Percentiles rank a stretch among this genome's conserved stretches.
Evolutionary conservation across 176 grass and related monocot species (phyloP).

Genomic region (Tillandsia fasciculata): DNA sequence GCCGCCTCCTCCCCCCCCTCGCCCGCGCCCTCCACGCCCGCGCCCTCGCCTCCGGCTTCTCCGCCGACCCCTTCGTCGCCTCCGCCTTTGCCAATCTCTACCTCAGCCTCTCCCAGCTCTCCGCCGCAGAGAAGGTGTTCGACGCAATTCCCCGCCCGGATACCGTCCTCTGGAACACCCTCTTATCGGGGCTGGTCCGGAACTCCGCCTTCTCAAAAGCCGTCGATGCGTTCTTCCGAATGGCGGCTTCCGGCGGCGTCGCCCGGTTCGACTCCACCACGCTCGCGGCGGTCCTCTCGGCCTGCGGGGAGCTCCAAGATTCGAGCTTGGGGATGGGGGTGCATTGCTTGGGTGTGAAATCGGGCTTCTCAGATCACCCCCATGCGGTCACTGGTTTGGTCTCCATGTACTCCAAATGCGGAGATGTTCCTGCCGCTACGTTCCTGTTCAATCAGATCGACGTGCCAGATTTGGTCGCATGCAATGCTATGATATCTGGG

Average conservation of each 20-base stretch:
- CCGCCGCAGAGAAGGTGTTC: constrained; percentile 17
- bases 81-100: constrained; percentile 13
- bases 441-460: constrained; percentile 7
- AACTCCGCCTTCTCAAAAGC: constrained; percentile 9
- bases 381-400: constrained; percentile 20
- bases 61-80: constrained; percentile 15
- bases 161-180: constrained; percentile 26
- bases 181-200: constrained; percentile 16
- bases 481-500: constrained; percentile 27
- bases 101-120: constrained; percentile 12
- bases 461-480: constrained; percentile 8
- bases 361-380: constrained; percentile 7
- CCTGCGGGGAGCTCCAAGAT: constrained; percentile 19
- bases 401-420: constrained; percentile 27
- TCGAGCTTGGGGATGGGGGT: constrained; percentile 9
- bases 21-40: constrained; percentile 6
- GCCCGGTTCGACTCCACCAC: constrained; percentile 16
- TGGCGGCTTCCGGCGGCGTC: neutral
- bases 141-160: constrained; percentile 17
- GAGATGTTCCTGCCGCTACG: constrained; percentile 10
- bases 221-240: neutral
- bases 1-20: neutral
- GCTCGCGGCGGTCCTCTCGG: constrained; percentile 17
- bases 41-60: constrained; percentile 12
- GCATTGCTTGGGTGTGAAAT: constrained; percentile 20